phyloP scores from a whole-genome alignment of 495 filamentous ascomycete species.

The Pseudotulostoma volvatum region DNA sequence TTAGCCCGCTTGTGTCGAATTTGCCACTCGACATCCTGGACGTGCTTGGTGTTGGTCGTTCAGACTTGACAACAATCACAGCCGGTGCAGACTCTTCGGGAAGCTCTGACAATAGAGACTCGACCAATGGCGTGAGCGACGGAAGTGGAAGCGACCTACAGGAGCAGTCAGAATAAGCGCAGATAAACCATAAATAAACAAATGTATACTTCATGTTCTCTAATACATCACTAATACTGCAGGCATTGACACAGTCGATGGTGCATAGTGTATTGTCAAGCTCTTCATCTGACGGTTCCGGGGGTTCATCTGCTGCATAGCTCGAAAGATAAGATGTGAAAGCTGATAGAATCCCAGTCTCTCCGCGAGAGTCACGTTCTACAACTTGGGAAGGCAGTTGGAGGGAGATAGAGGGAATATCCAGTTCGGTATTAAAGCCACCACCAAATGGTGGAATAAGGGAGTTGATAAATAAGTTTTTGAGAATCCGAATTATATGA shows the following conservation, averaged over 20 bases:
- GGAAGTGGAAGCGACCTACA: slow-evolving; percentile 50
- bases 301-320: slow-evolving; percentile 93
- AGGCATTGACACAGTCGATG: slow-evolving; percentile 84
- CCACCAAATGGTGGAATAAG: slow-evolving; percentile 75
- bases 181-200: background rate
- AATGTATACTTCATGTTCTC: slow-evolving; percentile 60
- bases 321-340: slow-evolving; percentile 96
- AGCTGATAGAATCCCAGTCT: slow-evolving; percentile 77
- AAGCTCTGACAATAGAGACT: slow-evolving; percentile 61
- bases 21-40: slow-evolving; percentile 28
- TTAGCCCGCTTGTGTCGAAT: slow-evolving; percentile 36
- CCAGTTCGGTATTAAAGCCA: slow-evolving; percentile 48
- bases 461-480: slow-evolving; percentile 93
- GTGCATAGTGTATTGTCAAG: slow-evolving; percentile 88
- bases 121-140: slow-evolving; percentile 49
- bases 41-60: slow-evolving; percentile 39
- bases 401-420: slow-evolving; percentile 70
- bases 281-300: slow-evolving; percentile 93
- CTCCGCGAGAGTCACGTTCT: slow-evolving; percentile 64
- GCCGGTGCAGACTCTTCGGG: slow-evolving; percentile 69
- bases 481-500: slow-evolving; percentile 73
- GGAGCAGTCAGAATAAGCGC: slow-evolving; percentile 1
- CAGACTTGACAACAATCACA: slow-evolving; percentile 77
- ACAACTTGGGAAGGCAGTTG: slow-evolving; percentile 87
- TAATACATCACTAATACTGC: slow-evolving; percentile 69